Conservation (phyloP, 768 basidiomycete genomes). For the Kwoniella pini region DNA sequence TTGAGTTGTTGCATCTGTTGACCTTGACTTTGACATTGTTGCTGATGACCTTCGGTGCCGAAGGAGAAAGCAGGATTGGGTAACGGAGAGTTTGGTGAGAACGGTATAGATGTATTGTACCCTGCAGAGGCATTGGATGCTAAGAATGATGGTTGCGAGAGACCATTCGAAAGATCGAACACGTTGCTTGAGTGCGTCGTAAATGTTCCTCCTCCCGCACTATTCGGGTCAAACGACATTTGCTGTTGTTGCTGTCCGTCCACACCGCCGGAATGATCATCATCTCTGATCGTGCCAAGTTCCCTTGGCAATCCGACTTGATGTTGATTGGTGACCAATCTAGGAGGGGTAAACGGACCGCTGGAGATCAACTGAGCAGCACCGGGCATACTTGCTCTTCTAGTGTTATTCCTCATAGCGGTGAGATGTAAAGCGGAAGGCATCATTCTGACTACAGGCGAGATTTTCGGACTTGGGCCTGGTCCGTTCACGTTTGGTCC, state of each 20-base stretch:
- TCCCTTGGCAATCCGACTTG: slow-evolving; percentile 21
- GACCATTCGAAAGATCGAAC: slow-evolving; percentile 12
- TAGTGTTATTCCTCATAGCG: slow-evolving; percentile 43
- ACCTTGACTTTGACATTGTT: not conserved
- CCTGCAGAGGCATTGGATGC: slow-evolving; percentile 5
- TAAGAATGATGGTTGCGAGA: slow-evolving; percentile 9
- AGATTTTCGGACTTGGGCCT: slow-evolving; percentile 28
- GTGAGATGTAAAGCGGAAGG: slow-evolving; percentile 46
- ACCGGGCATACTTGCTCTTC: slow-evolving; percentile 41
- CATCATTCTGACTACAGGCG: slow-evolving; percentile 30
- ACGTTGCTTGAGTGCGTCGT: slow-evolving; percentile 30
- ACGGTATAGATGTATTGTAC: slow-evolving; percentile 12
- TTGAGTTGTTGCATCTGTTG: slow-evolving; percentile 1
- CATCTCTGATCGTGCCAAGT: slow-evolving; percentile 47
- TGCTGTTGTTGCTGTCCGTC: not conserved
- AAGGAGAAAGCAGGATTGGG: slow-evolving; percentile 51
- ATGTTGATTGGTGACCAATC: slow-evolving; percentile 30
- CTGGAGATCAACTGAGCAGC: slow-evolving; percentile 42
- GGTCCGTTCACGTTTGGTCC: not conserved
- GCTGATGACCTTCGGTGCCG: slow-evolving; percentile 21
- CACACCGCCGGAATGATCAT: slow-evolving; percentile 19
- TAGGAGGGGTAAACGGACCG: slow-evolving; percentile 50
- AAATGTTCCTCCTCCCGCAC: slow-evolving; percentile 28
- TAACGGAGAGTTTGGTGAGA: slow-evolving; percentile 32
- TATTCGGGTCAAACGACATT: slow-evolving; percentile 9